These are phyloP conservation scores for Colletotrichum sublineola DNA, from an alignment of 2,329 filamentous ascomycete species.

Conservation along the genomic window DNA sequence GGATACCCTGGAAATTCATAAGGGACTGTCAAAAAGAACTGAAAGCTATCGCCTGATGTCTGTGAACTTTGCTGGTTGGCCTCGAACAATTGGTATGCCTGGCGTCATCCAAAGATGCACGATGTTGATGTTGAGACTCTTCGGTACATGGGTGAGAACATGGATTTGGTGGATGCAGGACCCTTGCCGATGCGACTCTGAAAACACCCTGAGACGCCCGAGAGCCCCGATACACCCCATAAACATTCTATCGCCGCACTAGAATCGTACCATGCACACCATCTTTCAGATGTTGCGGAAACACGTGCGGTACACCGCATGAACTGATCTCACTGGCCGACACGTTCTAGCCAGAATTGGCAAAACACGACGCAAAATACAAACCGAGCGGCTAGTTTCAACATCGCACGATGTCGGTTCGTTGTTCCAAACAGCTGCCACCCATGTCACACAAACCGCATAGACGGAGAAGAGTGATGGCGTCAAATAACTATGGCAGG, in stretches of 20 bases:
- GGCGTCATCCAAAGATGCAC: conserved; percentile 18
- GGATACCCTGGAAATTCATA: conserved; percentile 26
- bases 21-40: conserved; percentile 15
- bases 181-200: conserved; percentile 30
- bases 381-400: conserved; percentile 39
- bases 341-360: conserved; percentile 26
- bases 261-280: conserved; percentile 36
- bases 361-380: conserved; percentile 27
- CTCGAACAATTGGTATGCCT: conserved; percentile 4
- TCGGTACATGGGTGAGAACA: conserved; percentile 28
- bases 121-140: conserved; percentile 28
- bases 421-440: background rate
- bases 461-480: conserved; percentile 10
- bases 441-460: conserved; percentile 19
- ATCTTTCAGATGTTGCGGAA: conserved; percentile 37
- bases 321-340: conserved; percentile 13
- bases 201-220: conserved; percentile 36
- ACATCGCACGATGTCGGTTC: conserved; percentile 36
- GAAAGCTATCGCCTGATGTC: conserved; percentile 34
- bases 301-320: conserved; percentile 21
- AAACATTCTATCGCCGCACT: conserved; percentile 37
- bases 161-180: conserved; percentile 31
- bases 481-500: conserved; percentile 33
- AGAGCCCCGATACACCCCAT: conserved; percentile 24
- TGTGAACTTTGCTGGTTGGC: conserved; percentile 24